Evolutionary conservation across 1,284 basidiomycete genomes (phyloP).

Genomic region (Laetiporus sulphureus): DNA sequence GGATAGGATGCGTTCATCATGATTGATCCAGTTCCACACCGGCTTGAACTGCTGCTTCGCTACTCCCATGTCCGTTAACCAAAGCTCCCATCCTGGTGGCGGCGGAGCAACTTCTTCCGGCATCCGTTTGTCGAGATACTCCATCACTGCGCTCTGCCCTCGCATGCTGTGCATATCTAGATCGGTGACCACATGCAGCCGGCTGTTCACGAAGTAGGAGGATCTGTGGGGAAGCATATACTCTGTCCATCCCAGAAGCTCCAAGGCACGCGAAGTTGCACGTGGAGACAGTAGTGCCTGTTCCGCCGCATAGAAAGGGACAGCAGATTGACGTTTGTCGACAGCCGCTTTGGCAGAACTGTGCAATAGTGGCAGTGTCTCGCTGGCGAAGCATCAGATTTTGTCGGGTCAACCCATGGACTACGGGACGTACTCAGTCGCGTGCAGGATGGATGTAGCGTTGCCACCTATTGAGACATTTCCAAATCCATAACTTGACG

Average conservation of each 20-base stretch:
- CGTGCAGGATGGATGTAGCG: no score
- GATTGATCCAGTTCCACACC: constrained; percentile 57
- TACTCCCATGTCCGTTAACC: constrained; percentile 36
- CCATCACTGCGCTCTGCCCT: constrained; percentile 42
- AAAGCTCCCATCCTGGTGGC: constrained; percentile 46
- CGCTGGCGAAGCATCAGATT: no score
- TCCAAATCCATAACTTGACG: no score
- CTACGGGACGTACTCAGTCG: no score
- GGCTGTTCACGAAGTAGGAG: constrained; percentile 59
- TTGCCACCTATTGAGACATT: no score
- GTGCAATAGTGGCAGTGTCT: neutral
- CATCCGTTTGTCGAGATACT: constrained; percentile 37
- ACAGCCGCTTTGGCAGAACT: neutral
- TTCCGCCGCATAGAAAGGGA: constrained; percentile 1
- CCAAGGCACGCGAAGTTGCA: constrained; percentile 17
- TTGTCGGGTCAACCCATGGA: no score
- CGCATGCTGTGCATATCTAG: constrained; percentile 48
- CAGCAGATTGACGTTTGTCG: neutral
- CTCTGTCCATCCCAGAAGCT: constrained; percentile 52
- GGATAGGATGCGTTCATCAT: constrained; percentile 46
- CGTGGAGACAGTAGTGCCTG: neutral
- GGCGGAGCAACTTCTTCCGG: constrained; percentile 22
- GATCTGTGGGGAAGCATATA: constrained; percentile 62
- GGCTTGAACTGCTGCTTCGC: constrained; percentile 30
- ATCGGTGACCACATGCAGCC: constrained; percentile 54